Evolutionary conservation across 495 filamentous ascomycete species (phyloP).

Genomic region (Tetracladium marchalianum): DNA sequence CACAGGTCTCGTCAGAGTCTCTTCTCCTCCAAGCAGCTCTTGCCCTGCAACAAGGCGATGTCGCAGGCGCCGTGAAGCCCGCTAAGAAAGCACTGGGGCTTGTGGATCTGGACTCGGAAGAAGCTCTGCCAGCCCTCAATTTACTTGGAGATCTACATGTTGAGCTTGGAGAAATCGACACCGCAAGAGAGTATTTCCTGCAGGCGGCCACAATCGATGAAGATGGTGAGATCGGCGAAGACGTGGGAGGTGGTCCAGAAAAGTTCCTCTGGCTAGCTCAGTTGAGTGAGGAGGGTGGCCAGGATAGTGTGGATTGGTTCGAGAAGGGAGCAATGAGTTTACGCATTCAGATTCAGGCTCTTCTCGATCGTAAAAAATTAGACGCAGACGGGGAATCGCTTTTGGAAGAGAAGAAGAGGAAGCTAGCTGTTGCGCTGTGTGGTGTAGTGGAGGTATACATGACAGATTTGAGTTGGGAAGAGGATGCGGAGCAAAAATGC

Average conservation of each 20-base stretch:
- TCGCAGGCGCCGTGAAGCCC: slow-evolving; percentile 54
- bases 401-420: slow-evolving; percentile 59
- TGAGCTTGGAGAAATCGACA: slow-evolving; percentile 69
- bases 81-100: slow-evolving; percentile 52
- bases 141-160: slow-evolving; percentile 77
- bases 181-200: slow-evolving; percentile 58
- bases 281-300: slow-evolving; percentile 76
- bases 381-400: slow-evolving; percentile 29
- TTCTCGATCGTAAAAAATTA: slow-evolving; percentile 29
- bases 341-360: slow-evolving; percentile 49
- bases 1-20: slow-evolving; percentile 29
- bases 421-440: slow-evolving; percentile 79
- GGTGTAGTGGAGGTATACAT: slow-evolving; percentile 92
- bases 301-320: slow-evolving; percentile 79
- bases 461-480: slow-evolving; percentile 91
- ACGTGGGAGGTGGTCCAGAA: slow-evolving; percentile 61
- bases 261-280: slow-evolving; percentile 97
- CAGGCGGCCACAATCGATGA: slow-evolving; percentile 63
- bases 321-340: slow-evolving; percentile 68
- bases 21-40: slow-evolving; percentile 60
- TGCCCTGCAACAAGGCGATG: slow-evolving; percentile 60
- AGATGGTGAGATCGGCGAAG: slow-evolving; percentile 47
- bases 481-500: slow-evolving; percentile 76
- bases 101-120: slow-evolving; percentile 21
- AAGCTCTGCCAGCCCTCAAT: slow-evolving; percentile 55